Base-by-base conservation (phyloP, 306 rosid genomes). In the Ormosia semicastrata region DNA sequence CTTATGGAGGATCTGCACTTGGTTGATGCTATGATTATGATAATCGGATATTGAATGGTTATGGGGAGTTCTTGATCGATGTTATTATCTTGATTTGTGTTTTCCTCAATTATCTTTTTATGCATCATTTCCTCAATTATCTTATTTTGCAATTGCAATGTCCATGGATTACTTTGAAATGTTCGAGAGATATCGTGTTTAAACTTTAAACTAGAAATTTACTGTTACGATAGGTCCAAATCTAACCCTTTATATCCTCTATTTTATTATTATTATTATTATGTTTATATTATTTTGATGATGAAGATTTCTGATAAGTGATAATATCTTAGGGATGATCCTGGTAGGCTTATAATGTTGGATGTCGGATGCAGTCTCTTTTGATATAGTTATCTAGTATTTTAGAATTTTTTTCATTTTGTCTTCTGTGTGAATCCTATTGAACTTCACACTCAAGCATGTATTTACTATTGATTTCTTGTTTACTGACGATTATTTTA, bases 401-500 rank as follows among this genome's bases (percentile, higher is more conserved):
- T 77, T 74, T 50, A 37, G 70, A 53, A 6, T 1, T 24, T 34
- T 30, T 62, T 10, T 24, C 4, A 24, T 37, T 66, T 77, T 8
- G 9, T 69, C 46, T 8, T 46, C 49, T 63, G 1, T 43, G 24
- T 64, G 69, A 53, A 9, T 69, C 33, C 6, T 68, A 9, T 73
- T 68, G 76, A 75, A 29, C 65, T 75, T 83, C 54, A 36, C 13
- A 36, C 67, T 40, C 36, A 52, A 40, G 33, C 66, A 47, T 64
- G 72, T 75, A 57, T 46, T 14, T 69, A 9, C 59, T 36, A 18
- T 76, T 58, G 81, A 33, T 60, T 74, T 76, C 15, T 56, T 49
- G 73, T 46, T n/a, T 40, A 18, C 75, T 77, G 72, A 77, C 36
- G 37, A 49, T 17, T 6, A 37, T 80, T 46, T 46, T 70, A 10